phyloP scores from a whole-genome alignment of 1,284 basidiomycete genomes.

The Malassezia brasiliensis region DNA sequence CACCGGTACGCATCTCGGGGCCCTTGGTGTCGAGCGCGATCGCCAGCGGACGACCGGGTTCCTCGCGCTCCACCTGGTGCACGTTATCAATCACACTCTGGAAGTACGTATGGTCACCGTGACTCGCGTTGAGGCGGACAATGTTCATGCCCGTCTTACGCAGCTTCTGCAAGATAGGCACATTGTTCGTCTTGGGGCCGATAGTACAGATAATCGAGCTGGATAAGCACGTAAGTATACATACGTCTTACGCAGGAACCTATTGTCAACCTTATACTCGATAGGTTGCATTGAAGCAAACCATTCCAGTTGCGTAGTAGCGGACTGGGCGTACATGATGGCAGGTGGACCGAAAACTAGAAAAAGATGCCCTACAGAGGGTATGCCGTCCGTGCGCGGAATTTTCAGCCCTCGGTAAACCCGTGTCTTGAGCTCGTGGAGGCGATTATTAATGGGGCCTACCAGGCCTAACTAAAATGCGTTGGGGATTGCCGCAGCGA shows the following conservation, averaged over 20 bases:
- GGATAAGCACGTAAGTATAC: constrained; percentile 7
- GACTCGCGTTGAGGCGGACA: constrained; percentile 46
- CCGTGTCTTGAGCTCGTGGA: too few species aligned
- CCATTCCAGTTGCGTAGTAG: constrained; percentile 47
- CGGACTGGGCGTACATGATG: constrained; percentile 32
- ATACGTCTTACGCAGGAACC: constrained; percentile 46
- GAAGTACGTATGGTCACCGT: constrained; percentile 46
- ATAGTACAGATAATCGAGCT: constrained; percentile 47
- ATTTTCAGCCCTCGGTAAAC: neutral
- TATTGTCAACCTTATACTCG: constrained; percentile 41
- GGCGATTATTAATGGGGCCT: too few species aligned
- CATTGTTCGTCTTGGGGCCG: constrained; percentile 46
- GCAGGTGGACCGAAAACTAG: neutral
- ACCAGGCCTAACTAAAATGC: too few species aligned
- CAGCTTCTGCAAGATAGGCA: constrained; percentile 41
- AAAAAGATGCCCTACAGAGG: too few species aligned
- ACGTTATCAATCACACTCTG: constrained; percentile 45
- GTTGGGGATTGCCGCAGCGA: too few species aligned
- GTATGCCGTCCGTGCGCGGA: constrained; percentile 1
- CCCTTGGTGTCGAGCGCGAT: constrained; percentile 99
- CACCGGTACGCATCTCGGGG: constrained; percentile 94
- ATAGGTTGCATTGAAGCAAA: constrained; percentile 46
- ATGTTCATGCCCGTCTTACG: constrained; percentile 48
- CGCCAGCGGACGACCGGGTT: constrained; percentile 73
- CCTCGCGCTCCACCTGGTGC: constrained; percentile 34